phyloP scores from a whole-genome alignment of 2,329 filamentous ascomycete species.

The Fusarium marasasianum region DNA sequence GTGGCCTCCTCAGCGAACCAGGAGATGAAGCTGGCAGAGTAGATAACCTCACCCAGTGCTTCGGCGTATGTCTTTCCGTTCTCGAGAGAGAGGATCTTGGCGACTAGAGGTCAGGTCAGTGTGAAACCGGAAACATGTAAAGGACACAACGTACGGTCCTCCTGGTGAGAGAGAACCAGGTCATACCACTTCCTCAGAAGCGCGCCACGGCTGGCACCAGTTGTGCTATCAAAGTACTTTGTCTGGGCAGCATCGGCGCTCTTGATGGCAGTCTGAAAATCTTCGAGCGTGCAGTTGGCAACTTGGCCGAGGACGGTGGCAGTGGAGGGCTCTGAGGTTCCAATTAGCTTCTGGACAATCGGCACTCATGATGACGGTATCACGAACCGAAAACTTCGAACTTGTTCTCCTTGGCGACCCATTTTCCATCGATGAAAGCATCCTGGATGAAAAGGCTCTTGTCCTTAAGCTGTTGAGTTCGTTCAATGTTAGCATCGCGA shows the following conservation, averaged over 20 bases:
- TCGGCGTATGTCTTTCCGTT: constrained; percentile 67
- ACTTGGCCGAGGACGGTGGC: constrained; percentile 42
- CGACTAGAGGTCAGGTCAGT: constrained; percentile 37
- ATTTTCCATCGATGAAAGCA: constrained; percentile 43
- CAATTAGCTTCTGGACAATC: constrained; percentile 1
- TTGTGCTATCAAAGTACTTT: constrained; percentile 42
- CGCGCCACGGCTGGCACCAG: constrained; percentile 41
- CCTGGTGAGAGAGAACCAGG: constrained; percentile 41
- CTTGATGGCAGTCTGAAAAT: constrained; percentile 41
- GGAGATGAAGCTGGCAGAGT: constrained; percentile 62
- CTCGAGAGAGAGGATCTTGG: constrained; percentile 55
- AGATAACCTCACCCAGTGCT: constrained; percentile 63
- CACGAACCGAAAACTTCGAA: constrained; percentile 43
- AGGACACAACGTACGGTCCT: constrained; percentile 36
- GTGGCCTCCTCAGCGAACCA: constrained; percentile 65
- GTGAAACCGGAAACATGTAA: not conserved
- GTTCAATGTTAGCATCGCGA: constrained; percentile 17
- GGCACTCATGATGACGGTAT: not conserved
- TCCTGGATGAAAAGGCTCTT: constrained; percentile 43
- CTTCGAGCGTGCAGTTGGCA: constrained; percentile 42
- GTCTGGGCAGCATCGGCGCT: constrained; percentile 41
- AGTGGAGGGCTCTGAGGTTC: constrained; percentile 38
- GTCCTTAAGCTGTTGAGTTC: constrained; percentile 37
- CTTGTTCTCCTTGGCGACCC: constrained; percentile 43
- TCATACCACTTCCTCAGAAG: constrained; percentile 43